Evolutionary conservation across 1,284 basidiomycete genomes (phyloP).

Genomic region (Irpex sp.): DNA sequence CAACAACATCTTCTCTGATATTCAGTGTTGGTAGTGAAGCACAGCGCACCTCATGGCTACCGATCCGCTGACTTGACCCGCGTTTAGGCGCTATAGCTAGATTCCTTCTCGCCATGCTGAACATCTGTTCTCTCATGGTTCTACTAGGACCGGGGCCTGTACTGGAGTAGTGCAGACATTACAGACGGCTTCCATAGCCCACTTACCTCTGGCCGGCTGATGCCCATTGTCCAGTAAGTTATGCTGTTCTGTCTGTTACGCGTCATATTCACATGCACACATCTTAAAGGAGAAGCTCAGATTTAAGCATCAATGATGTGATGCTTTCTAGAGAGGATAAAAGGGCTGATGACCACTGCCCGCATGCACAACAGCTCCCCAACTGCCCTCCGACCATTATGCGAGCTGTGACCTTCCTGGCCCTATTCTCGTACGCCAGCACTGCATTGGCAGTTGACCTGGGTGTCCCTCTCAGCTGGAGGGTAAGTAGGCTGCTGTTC

Average conservation of each 20-base stretch:
- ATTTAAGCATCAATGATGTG: too few relatives aligned
- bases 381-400: neutral
- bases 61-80: neutral
- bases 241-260: neutral
- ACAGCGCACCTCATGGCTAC: neutral
- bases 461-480: neutral
- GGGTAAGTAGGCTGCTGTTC: neutral
- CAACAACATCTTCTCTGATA: neutral
- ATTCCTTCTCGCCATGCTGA: neutral
- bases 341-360: too few relatives aligned
- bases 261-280: neutral
- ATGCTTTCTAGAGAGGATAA: too few relatives aligned
- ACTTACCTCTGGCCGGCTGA: neutral
- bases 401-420: neutral
- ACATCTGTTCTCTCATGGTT: neutral
- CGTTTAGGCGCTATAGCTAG: neutral
- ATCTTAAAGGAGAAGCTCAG: too few relatives aligned
- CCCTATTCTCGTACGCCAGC: neutral
- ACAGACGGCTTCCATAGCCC: neutral
- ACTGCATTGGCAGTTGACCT: neutral
- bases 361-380: neutral
- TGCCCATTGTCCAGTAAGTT: neutral
- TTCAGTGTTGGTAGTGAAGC: neutral
- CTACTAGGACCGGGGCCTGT: neutral
- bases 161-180: neutral